Evolutionary conservation across 139 green algal species (phyloP).

Genomic region (Asterochloris erici): DNA sequence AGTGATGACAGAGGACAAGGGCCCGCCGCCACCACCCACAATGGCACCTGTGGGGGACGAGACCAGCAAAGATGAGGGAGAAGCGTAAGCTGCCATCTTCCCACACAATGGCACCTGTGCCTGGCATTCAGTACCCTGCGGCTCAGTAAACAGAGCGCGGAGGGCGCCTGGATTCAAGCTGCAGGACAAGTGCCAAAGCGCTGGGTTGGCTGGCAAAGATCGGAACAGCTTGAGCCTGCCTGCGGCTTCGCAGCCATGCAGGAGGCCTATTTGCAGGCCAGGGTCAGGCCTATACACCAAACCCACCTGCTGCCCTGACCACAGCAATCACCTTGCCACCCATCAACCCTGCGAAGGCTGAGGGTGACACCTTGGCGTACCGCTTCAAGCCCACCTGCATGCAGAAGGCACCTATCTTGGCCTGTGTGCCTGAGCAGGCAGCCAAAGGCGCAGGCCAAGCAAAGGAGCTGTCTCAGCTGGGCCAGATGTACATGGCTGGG

Average conservation of each 20-base stretch:
- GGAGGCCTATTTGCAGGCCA: too few relatives aligned
- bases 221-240: too few relatives aligned
- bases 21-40: conserved; percentile 16
- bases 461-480: too few relatives aligned
- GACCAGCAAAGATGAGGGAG: background rate
- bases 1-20: conserved; percentile 18
- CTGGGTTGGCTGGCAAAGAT: too few relatives aligned
- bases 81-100: background rate
- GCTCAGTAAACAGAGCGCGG: background rate
- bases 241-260: too few relatives aligned
- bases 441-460: too few relatives aligned
- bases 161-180: too few relatives aligned
- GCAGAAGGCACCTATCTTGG: background rate
- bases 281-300: background rate
- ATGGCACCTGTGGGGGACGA: conserved; percentile 12
- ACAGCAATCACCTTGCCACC: conserved; percentile 80
- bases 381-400: conserved; percentile 49
- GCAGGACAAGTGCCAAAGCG: too few relatives aligned
- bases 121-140: background rate
- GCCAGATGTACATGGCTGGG: too few relatives aligned
- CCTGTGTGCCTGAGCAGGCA: too few relatives aligned
- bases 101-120: background rate
- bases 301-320: conserved; percentile 72
- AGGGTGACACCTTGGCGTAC: conserved; percentile 60
- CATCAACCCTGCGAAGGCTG: conserved; percentile 55